Conservation (phyloP, 306 rosid genomes). For the Rosa lucieae region DNA sequence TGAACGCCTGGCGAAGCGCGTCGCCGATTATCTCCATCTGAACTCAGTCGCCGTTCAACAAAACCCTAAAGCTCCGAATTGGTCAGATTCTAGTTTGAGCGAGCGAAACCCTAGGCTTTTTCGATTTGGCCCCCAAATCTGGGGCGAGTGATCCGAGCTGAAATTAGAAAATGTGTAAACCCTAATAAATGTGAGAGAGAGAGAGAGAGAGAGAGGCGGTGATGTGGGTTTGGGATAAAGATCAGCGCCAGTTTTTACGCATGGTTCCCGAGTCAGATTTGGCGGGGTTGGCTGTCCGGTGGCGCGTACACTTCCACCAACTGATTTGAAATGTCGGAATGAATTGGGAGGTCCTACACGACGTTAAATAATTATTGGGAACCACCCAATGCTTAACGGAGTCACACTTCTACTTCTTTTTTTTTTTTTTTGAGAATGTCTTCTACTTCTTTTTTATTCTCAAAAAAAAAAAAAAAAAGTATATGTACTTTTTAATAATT, state of each 20-base stretch:
- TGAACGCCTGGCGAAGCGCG: constrained; percentile 96
- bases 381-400: neutral
- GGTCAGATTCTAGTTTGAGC: neutral
- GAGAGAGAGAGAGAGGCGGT: neutral
- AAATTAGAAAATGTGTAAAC: neutral
- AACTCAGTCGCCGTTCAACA: neutral
- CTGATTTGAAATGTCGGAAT: neutral
- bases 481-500: too few relatives aligned
- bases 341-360: neutral
- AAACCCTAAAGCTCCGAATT: neutral
- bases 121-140: neutral
- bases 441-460: too few relatives aligned
- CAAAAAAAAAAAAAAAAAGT: too few relatives aligned
- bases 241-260: neutral
- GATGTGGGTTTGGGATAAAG: constrained; percentile 3
- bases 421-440: too few relatives aligned
- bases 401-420: too few relatives aligned
- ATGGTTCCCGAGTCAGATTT: constrained; percentile 3
- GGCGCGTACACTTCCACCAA: constrained; percentile 18
- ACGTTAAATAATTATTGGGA: neutral
- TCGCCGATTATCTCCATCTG: constrained; percentile 79
- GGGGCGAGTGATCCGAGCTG: constrained; percentile 2
- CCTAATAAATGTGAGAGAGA: neutral
- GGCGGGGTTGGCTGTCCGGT: constrained; percentile 16
- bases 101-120: neutral